Evolutionary conservation across 2,329 filamentous ascomycete genomes (phyloP).

Genomic region (Paecilomyces variotii): DNA sequence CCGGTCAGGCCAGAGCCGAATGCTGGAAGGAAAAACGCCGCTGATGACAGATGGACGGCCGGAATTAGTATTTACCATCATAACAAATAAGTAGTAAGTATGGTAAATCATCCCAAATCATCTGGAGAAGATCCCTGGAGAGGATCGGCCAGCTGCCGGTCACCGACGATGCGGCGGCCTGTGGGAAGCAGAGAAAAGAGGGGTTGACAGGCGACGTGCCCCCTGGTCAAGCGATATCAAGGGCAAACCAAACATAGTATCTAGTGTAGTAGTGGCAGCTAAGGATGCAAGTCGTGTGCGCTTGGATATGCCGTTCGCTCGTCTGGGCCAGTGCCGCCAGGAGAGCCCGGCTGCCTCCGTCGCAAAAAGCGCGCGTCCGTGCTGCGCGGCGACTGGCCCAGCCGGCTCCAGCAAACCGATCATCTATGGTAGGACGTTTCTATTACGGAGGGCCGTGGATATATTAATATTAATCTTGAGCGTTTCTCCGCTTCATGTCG

Average conservation of each 20-base stretch:
- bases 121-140: not conserved
- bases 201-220: not conserved
- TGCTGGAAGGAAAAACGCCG: too few relatives aligned
- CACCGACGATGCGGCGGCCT: not conserved
- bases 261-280: not conserved
- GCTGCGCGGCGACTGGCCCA: not conserved
- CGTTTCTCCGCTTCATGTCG: conserved; percentile 15
- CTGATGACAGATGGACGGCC: too few relatives aligned
- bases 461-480: not conserved
- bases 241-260: not conserved
- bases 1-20: too few relatives aligned
- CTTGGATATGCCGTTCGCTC: conserved; percentile 1
- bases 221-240: not conserved
- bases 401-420: not conserved
- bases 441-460: not conserved
- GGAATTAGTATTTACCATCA: too few relatives aligned
- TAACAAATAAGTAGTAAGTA: too few relatives aligned
- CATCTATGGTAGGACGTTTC: not conserved
- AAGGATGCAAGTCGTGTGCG: not conserved
- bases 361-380: not conserved
- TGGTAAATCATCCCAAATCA: not conserved
- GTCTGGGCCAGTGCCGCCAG: conserved; percentile 3
- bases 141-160: not conserved
- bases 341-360: not conserved
- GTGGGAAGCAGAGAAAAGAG: not conserved